Evolutionary conservation across 768 basidiomycete genomes (phyloP).

Genomic region (Solioccasus polychromus): DNA sequence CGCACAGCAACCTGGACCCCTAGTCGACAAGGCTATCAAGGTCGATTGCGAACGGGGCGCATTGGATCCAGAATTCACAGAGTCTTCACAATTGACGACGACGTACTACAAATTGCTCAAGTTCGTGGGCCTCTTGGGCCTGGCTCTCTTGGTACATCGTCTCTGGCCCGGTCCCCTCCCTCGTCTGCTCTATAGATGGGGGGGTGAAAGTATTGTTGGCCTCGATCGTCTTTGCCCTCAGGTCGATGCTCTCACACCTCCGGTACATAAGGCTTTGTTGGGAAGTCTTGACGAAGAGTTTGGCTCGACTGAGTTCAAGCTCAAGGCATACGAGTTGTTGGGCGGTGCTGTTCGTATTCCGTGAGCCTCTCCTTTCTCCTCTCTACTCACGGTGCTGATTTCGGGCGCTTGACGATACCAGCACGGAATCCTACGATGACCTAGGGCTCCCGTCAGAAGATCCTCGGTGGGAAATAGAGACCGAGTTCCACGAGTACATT

Average conservation of each 20-base stretch:
- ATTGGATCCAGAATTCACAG: not conserved
- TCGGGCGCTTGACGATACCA: conserved; percentile 18
- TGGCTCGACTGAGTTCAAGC: conserved; percentile 23
- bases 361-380: conserved; percentile 8
- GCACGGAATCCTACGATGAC: conserved; percentile 53
- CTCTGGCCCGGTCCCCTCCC: conserved; percentile 1
- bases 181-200: not conserved
- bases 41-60: conserved; percentile 14
- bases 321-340: conserved; percentile 31
- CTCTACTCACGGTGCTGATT: not conserved
- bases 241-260: conserved; percentile 13
- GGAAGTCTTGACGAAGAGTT: conserved; percentile 25
- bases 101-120: not conserved
- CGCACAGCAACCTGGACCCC: too few relatives aligned
- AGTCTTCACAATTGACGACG: not conserved
- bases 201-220: not conserved
- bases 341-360: conserved; percentile 37
- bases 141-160: conserved; percentile 4
- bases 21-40: conserved; percentile 4
- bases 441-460: conserved; percentile 48
- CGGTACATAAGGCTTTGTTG: conserved; percentile 16
- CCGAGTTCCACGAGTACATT: conserved; percentile 24
- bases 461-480: conserved; percentile 37
- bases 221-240: conserved; percentile 28
- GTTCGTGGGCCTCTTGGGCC: conserved; percentile 7